Evolutionary conservation across 371 early-diverging fungal species (phyloP).

Genomic region (Mucor saturninus): DNA sequence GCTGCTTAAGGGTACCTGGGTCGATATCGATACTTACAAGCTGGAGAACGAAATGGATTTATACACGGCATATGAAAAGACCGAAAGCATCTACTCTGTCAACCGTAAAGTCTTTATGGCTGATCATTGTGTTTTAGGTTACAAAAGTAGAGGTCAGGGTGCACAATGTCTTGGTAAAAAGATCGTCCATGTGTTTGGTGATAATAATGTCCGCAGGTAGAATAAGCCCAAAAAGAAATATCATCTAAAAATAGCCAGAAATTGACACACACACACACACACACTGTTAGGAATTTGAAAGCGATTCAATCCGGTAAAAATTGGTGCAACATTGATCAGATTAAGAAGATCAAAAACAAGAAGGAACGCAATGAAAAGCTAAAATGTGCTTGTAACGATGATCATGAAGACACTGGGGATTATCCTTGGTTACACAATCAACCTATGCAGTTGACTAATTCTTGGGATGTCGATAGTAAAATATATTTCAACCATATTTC

Average conservation of each 20-base stretch:
- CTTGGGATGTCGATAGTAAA: slow-evolving; percentile 38
- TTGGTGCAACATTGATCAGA: slow-evolving; percentile 33
- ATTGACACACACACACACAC: neutral
- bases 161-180: slow-evolving; percentile 38
- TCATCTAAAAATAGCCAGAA: neutral
- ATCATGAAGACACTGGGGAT: slow-evolving; percentile 17
- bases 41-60: slow-evolving; percentile 27
- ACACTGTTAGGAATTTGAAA: slow-evolving; percentile 37
- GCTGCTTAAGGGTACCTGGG: slow-evolving; percentile 35
- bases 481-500: slow-evolving; percentile 36
- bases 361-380: slow-evolving; percentile 8
- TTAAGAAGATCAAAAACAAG: slow-evolving; percentile 4
- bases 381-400: slow-evolving; percentile 31
- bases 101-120: slow-evolving; percentile 39
- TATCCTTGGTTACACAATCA: slow-evolving; percentile 42
- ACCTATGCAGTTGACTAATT: slow-evolving; percentile 33
- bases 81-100: slow-evolving; percentile 36
- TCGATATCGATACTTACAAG: slow-evolving; percentile 29
- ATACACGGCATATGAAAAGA: slow-evolving; percentile 42
- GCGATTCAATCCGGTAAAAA: slow-evolving; percentile 29
- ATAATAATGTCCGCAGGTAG: slow-evolving; percentile 43
- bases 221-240: neutral
- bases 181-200: slow-evolving; percentile 47
- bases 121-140: slow-evolving; percentile 37
- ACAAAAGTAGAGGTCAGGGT: slow-evolving; percentile 41